Conservation (phyloP, 192 early-diverging fungal genomes). For the Endogone sp. region DNA sequence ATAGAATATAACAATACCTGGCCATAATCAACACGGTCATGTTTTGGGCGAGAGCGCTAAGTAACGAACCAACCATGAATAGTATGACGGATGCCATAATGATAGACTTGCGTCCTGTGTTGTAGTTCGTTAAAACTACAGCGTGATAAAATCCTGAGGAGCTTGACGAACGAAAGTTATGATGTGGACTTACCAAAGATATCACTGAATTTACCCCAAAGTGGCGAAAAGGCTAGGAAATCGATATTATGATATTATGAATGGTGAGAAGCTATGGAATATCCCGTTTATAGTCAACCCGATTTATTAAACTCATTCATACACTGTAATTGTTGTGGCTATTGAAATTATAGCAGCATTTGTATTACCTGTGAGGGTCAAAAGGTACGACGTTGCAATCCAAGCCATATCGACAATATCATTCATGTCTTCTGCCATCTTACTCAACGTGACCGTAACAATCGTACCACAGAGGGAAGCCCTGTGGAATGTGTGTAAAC, state of each 20-base stretch:
- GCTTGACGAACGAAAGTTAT: neutral
- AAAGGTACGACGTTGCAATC: slow-evolving; percentile 73
- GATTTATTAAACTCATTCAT: neutral
- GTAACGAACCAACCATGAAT: slow-evolving; percentile 73
- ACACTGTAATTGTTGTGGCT: no score
- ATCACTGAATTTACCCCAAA: slow-evolving; percentile 78
- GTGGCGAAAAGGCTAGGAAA: slow-evolving; percentile 59
- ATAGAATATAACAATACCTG: neutral
- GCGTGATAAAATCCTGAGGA: neutral
- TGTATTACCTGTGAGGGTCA: slow-evolving; percentile 42
- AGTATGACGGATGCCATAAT: slow-evolving; percentile 71
- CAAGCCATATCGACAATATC: slow-evolving; percentile 63
- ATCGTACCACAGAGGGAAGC: slow-evolving; percentile 63
- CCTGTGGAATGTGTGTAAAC: slow-evolving; percentile 49
- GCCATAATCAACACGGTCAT: slow-evolving; percentile 48
- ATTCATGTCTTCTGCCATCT: slow-evolving; percentile 55
- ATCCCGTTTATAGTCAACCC: neutral
- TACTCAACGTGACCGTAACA: slow-evolving; percentile 55
- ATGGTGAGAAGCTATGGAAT: neutral
- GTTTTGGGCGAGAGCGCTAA: slow-evolving; percentile 68
- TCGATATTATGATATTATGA: neutral
- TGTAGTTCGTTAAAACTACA: neutral
- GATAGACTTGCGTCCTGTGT: slow-evolving; percentile 39
- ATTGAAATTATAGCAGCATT: neutral
- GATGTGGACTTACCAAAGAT: slow-evolving; percentile 51